A percentile compares a stretch with the other conserved stretches of the same genome.
Evolutionary conservation across 208 protist species (phyloP).

Genomic region (Endotrypanum monterogeii): DNA sequence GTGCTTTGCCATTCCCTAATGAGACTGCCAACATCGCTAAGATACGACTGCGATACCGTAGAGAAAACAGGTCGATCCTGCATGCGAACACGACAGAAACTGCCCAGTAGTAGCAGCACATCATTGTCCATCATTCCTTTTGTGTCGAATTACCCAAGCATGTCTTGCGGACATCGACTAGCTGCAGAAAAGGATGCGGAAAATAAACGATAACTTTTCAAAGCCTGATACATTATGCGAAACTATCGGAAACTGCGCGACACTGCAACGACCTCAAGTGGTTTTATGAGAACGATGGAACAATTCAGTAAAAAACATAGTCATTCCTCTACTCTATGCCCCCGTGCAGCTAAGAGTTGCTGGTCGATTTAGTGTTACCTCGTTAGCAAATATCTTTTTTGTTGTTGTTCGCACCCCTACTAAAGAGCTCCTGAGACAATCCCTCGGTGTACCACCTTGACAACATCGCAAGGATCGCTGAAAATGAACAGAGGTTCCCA

Average conservation of each 20-base stretch:
- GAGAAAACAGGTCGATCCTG: slow-evolving; percentile 9
- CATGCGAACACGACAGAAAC: slow-evolving; percentile 11
- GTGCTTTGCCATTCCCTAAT: not conserved
- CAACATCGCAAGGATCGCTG: too few relatives aligned
- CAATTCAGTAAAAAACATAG: not conserved
- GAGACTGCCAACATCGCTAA: not conserved
- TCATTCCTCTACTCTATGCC: not conserved
- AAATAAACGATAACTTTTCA: not conserved
- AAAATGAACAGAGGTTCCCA: too few relatives aligned
- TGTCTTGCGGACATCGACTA: not conserved
- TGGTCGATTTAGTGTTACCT: not conserved
- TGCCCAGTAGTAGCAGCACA: not conserved
- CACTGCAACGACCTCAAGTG: not conserved
- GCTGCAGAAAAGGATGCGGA: not conserved
- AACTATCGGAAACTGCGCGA: not conserved
- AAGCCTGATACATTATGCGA: not conserved
- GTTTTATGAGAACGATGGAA: not conserved
- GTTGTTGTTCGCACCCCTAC: too few relatives aligned
- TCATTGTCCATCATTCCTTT: slow-evolving; percentile 5
- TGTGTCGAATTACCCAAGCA: not conserved
- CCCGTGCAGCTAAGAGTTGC: not conserved
- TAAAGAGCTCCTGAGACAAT: too few relatives aligned
- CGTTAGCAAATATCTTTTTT: not conserved
- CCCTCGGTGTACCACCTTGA: too few relatives aligned
- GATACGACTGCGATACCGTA: not conserved